Base-by-base conservation (phyloP, 177 flowering plant species). In the Vitis hybrid region DNA sequence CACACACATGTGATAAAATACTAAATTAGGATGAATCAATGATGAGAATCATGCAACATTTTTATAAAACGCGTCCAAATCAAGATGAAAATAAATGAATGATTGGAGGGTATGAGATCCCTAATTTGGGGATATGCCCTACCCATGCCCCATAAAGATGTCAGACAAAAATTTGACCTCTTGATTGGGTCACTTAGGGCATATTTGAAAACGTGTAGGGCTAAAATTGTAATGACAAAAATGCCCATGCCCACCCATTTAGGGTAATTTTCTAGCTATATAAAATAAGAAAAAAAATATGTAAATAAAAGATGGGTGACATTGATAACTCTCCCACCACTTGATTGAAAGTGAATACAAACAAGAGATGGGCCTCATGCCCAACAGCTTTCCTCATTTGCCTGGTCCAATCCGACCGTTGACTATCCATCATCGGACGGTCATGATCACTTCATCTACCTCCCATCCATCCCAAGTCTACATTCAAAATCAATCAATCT, bases 341-440 rank as follows among this genome's bases (percentile, higher is more conserved):
- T 50, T 52, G 15, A 44, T 60, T 51, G 2, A 10, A 53, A 62
- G 24, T 47, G 76, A 68, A 68, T 62, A 63, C 44, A 67, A 67
- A 73, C 76, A 73, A 67, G 13, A 10, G 9, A 67, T 7, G 62
- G 62, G 72, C 64, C 72, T 65, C 0, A 62, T 8, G 2, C 2
- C 8, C 1, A 15, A 44, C 8, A 31, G 22, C 61, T 58, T 58
- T 19, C 28, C 10, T 7, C 18, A 20, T 63, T 19, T 64, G 67
- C 55, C 28, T 64, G 67, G 15, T 64, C 50, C n/a, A 8, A 64
- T 64, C 69, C 56, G 61, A 70, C 73, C 60, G 28, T 70, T 70
- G 67, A 62, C 73, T 44, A 62, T 24, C 54, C 51, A 2, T 47
- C 28, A 47, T 19, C 54, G 3, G 54, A 64, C 66, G 66, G 65